Evolutionary conservation across 1,284 basidiomycete species (phyloP).

Genomic region (Moniliella sp.): DNA sequence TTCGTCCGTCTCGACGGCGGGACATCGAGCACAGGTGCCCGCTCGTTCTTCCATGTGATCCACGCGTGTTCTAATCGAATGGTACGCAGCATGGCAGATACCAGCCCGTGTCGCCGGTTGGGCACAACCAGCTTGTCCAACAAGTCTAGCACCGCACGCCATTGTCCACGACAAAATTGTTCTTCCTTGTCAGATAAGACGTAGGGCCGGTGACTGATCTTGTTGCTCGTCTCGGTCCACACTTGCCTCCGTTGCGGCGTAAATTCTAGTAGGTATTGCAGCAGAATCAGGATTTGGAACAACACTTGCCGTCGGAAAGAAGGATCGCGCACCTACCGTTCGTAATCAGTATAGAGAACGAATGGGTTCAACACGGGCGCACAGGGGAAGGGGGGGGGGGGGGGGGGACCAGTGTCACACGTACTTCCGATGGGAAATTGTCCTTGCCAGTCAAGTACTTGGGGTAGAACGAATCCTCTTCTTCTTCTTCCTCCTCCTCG

Average conservation of each 20-base stretch:
- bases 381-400: too few species aligned
- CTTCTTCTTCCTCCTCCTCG: conserved; percentile 1
- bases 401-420: too few species aligned
- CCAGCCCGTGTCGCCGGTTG: too few species aligned
- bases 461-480: conserved; percentile 53
- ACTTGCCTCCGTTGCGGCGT: conserved; percentile 41
- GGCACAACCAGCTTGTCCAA: too few species aligned
- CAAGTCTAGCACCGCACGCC: too few species aligned
- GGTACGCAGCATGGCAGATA: too few species aligned
- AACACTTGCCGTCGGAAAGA: conserved; percentile 75
- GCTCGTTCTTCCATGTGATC: too few species aligned
- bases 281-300: conserved; percentile 59
- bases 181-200: conserved; percentile 13
- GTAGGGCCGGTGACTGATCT: conserved; percentile 11
- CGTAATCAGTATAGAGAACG: too few species aligned
- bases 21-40: neutral
- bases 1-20: neutral
- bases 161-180: too few species aligned
- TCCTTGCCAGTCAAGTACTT: conserved; percentile 71
- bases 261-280: conserved; percentile 54
- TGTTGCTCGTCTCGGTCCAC: conserved; percentile 39
- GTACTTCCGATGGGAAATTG: conserved; percentile 53
- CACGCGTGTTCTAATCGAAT: too few species aligned
- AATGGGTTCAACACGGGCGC: too few species aligned
- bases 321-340: conserved; percentile 48